phyloP scores from a whole-genome alignment of 352 stramenopile genomes.

The Blastocystis sp. region DNA sequence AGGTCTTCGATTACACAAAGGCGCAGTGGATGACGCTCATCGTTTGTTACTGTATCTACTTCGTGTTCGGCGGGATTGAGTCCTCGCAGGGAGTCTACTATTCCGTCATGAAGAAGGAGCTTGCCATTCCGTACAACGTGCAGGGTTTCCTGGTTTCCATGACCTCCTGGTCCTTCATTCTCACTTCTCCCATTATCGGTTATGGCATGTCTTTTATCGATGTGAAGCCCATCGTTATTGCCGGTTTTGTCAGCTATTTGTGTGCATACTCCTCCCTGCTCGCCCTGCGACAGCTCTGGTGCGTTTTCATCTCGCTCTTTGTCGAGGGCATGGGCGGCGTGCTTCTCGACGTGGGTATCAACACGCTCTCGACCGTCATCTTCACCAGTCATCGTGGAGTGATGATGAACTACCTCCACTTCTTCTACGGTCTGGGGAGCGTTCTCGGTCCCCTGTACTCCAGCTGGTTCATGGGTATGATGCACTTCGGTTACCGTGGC shows the following conservation, averaged over 20 bases:
- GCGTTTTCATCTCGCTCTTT: slow-evolving; percentile 61
- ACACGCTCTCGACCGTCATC: slow-evolving; percentile 57
- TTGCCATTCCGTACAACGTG: slow-evolving; percentile 44
- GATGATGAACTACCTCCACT: slow-evolving; percentile 73
- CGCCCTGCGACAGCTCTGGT: slow-evolving; percentile 19
- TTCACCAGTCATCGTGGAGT: slow-evolving; percentile 48
- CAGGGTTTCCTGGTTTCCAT: slow-evolving; percentile 54
- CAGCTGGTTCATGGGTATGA: neutral
- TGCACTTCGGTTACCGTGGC: slow-evolving; percentile 33
- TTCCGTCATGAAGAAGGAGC: slow-evolving; percentile 49
- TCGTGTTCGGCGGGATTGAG: slow-evolving; percentile 63
- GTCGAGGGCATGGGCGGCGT: slow-evolving; percentile 54
- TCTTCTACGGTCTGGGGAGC: slow-evolving; percentile 67
- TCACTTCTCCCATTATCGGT: slow-evolving; percentile 33
- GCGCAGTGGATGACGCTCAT: slow-evolving; percentile 28
- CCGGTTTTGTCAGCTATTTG: slow-evolving; percentile 14
- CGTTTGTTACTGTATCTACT: slow-evolving; percentile 43
- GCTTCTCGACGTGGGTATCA: slow-evolving; percentile 49
- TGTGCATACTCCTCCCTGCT: slow-evolving; percentile 13
- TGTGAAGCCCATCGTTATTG: slow-evolving; percentile 61
- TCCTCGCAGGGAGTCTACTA: slow-evolving; percentile 65
- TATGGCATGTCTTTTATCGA: slow-evolving; percentile 27
- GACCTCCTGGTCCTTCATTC: slow-evolving; percentile 46
- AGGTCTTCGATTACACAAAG: slow-evolving; percentile 27
- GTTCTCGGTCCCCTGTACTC: slow-evolving; percentile 35